A percentile compares a stretch with the other conserved stretches of the same genome.
Conservation (phyloP, 495 filamentous ascomycete genomes). For the Aspergillus carlsbadensis region DNA sequence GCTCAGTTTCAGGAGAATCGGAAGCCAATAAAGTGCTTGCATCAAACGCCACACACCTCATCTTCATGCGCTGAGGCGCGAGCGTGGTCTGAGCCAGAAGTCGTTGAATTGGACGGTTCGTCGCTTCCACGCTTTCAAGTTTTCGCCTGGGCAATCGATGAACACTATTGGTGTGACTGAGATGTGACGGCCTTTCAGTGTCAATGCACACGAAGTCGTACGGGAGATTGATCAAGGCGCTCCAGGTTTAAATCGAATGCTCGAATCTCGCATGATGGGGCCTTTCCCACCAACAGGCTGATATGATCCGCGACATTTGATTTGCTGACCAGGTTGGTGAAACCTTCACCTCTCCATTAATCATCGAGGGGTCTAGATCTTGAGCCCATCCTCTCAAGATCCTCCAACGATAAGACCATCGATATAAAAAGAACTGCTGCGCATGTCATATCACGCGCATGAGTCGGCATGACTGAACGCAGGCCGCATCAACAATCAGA, state of each 20-base stretch:
- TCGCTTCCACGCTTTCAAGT: too few species aligned
- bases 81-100: conserved; percentile 11
- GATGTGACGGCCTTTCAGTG: too few species aligned
- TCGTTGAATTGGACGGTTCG: conserved; percentile 5
- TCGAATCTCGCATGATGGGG: too few species aligned
- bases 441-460: conserved; percentile 1
- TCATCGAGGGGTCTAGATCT: neutral
- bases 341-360: neutral
- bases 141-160: too few species aligned
- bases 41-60: conserved; percentile 21
- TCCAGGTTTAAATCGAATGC: too few species aligned
- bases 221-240: too few species aligned
- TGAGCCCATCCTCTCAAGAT: too few species aligned
- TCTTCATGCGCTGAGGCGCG: conserved; percentile 4
- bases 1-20: conserved; percentile 11
- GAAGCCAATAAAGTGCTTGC: conserved; percentile 15
- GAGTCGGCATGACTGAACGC: neutral
- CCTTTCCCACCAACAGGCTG: too few species aligned
- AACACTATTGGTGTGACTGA: too few species aligned
- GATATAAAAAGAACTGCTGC: neutral
- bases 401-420: neutral
- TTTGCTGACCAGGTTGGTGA: neutral
- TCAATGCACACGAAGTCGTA: too few species aligned
- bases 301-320: neutral
- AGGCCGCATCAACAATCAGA: too few species aligned